phyloP scores from a whole-genome alignment of 1,139 yeast species.

The Yamadazyma atlantica region DNA sequence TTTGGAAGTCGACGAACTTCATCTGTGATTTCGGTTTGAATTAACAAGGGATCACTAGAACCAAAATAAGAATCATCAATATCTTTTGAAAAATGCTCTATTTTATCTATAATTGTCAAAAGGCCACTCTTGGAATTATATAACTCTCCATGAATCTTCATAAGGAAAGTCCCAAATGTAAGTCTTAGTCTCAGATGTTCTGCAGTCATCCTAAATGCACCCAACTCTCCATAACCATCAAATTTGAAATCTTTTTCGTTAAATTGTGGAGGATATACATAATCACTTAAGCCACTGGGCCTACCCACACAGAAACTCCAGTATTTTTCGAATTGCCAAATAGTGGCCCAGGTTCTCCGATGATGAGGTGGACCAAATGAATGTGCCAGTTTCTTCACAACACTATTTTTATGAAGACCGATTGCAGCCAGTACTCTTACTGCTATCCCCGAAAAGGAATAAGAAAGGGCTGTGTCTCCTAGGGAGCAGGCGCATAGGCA shows the following conservation, averaged over 20 bases:
- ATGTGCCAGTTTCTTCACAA: conserved; percentile 4
- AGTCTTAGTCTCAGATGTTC: conserved; percentile 12
- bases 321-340: conserved; percentile 15
- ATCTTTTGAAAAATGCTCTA: conserved; percentile 12
- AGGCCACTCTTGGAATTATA: conserved; percentile 12
- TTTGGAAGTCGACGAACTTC: conserved; percentile 3
- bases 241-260: conserved; percentile 8
- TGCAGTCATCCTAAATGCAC: conserved; percentile 5
- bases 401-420: conserved; percentile 12
- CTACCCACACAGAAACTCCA: conserved; percentile 17
- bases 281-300: conserved; percentile 10
- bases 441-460: conserved; percentile 12
- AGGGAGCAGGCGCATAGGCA: conserved; percentile 11
- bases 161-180: conserved; percentile 9
- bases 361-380: conserved; percentile 11
- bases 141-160: conserved; percentile 12
- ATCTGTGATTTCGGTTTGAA: conserved; percentile 7
- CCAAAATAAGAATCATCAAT: conserved; percentile 10
- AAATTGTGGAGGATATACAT: conserved; percentile 8
- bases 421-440: conserved; percentile 14
- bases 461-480: conserved; percentile 14
- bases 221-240: conserved; percentile 8
- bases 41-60: conserved; percentile 7
- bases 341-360: conserved; percentile 11
- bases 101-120: conserved; percentile 10